Base-by-base conservation (phyloP, 108 stramenopile species). In the Discostella stelligeroides region DNA sequence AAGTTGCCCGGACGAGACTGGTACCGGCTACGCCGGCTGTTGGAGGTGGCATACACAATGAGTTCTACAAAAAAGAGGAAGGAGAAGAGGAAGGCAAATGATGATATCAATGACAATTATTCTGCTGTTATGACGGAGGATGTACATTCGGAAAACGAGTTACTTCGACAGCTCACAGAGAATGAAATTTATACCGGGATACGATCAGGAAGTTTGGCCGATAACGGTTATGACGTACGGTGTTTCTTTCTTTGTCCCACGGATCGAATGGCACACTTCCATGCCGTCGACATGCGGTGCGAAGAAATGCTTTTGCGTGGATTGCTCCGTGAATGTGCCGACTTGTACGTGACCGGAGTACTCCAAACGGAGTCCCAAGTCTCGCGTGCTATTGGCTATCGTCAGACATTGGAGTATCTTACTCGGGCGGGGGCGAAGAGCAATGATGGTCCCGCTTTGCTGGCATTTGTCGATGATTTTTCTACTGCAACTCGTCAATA, bases 181-280 rank as follows among this genome's bases (percentile, higher is more conserved):
- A 71, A 81, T 23, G 70, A 85, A 47, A 30, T 90, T 15, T 95
- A 89, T 51, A 89, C 75, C 56, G 96, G 92, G 8, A 75, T 90
- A 46, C 73, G 96, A 73, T 58, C 82, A 15, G 84, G 86, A 1
- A 68, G 83, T 47, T 66, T 95, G 25, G 23, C 46, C 20, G 72
- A 75, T 48, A 48, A 72, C 10, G 88, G 88, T 20, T 96, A 88
- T 72, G 98, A 98, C 69, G 90, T 98, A 14, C 91, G 98, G 11
- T 96, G 94, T 66, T 97, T 97, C 77, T 98, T 97, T 81, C 79
- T 98, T 4, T 94, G 95, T 71, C 95, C 93, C 18, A 74, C 81
- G 28, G 95, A 96, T 73, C 88, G 98, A 17, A 91, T 90, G 88
- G 70, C 57, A 2, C 92, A 98, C 73, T 92, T 87, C 63, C 64